Evolutionary conservation across 805 yeast species (phyloP).

Genomic region (Candida awuae): DNA sequence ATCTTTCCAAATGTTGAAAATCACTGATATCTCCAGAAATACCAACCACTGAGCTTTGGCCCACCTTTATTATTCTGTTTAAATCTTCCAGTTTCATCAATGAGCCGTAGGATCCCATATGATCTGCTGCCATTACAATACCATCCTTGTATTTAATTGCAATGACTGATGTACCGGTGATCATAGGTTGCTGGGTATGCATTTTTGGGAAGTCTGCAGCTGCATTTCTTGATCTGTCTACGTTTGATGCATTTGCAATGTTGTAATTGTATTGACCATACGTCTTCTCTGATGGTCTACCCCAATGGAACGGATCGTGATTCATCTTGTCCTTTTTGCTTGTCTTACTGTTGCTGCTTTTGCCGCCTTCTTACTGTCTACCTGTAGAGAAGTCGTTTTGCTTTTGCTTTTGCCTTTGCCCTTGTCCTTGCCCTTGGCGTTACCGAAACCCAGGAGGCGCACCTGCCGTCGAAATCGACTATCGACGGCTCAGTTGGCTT

Average conservation of each 20-base stretch:
- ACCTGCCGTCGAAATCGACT: too few relatives aligned
- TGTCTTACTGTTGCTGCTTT: neutral
- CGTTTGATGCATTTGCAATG: conserved; percentile 56
- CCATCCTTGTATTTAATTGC: conserved; percentile 89
- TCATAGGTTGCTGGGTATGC: conserved; percentile 90
- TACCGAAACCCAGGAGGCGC: too few relatives aligned
- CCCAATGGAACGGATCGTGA: conserved; percentile 94
- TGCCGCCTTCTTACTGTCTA: too few relatives aligned
- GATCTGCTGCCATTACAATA: conserved; percentile 90
- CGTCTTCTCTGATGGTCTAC: conserved; percentile 76
- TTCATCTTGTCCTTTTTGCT: conserved; percentile 47
- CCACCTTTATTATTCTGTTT: conserved; percentile 80
- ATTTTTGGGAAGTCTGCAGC: conserved; percentile 51
- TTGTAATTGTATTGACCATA: conserved; percentile 75
- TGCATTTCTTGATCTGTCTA: conserved; percentile 13
- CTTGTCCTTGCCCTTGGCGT: too few relatives aligned
- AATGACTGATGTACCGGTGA: conserved; percentile 93
- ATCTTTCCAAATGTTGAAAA: conserved; percentile 71
- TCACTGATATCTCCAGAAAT: conserved; percentile 92
- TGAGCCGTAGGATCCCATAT: conserved; percentile 89
- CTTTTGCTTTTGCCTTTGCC: too few relatives aligned
- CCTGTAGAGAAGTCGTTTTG: too few relatives aligned
- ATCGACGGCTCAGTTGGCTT: too few relatives aligned
- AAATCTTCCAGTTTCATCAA: conserved; percentile 77
- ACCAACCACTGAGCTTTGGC: conserved; percentile 82